phyloP scores from a whole-genome alignment of 2,329 filamentous ascomycete species.

The Xylariaceae sp. region DNA sequence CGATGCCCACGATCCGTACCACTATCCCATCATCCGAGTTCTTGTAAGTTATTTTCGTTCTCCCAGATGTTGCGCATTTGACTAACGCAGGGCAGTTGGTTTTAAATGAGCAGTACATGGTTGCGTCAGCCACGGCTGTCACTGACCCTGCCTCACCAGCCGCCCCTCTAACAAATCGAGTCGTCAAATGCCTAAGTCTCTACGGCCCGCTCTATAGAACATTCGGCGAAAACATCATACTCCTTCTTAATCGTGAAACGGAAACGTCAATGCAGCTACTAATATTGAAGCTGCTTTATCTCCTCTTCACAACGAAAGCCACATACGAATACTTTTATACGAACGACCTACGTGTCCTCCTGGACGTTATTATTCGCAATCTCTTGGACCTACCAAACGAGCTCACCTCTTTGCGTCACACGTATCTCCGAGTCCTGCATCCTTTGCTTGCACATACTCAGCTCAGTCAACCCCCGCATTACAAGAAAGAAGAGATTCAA shows the following conservation, averaged over 20 bases:
- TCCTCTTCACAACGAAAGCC: slow-evolving; percentile 88
- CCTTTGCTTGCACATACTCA: slow-evolving; percentile 92
- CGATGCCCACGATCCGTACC: slow-evolving; percentile 90
- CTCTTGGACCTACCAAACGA: slow-evolving; percentile 94
- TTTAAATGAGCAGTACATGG: slow-evolving; percentile 98
- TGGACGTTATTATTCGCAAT: slow-evolving; percentile 96
- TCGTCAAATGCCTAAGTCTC: slow-evolving; percentile 87
- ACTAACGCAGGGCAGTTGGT: slow-evolving; percentile 69
- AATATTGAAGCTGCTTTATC: slow-evolving; percentile 94
- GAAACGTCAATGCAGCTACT: slow-evolving; percentile 93
- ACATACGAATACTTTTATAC: slow-evolving; percentile 99
- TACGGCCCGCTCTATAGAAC: slow-evolving; percentile 85
- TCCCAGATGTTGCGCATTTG: background rate
- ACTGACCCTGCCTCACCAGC: slow-evolving; percentile 48
- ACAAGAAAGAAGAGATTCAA: slow-evolving; percentile 86
- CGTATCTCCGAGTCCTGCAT: slow-evolving; percentile 90
- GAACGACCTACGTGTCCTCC: slow-evolving; percentile 90
- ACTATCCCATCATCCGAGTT: slow-evolving; percentile 93
- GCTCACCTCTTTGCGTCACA: slow-evolving; percentile 78
- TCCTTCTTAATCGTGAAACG: slow-evolving; percentile 91
- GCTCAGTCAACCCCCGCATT: slow-evolving; percentile 82
- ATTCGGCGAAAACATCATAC: slow-evolving; percentile 96
- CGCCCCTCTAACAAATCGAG: slow-evolving; percentile 80
- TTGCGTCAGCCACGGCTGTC: slow-evolving; percentile 65
- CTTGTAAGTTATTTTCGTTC: slow-evolving; percentile 65